Conservation (phyloP, 441 rosid species). For the Geranium incanum region DNA sequence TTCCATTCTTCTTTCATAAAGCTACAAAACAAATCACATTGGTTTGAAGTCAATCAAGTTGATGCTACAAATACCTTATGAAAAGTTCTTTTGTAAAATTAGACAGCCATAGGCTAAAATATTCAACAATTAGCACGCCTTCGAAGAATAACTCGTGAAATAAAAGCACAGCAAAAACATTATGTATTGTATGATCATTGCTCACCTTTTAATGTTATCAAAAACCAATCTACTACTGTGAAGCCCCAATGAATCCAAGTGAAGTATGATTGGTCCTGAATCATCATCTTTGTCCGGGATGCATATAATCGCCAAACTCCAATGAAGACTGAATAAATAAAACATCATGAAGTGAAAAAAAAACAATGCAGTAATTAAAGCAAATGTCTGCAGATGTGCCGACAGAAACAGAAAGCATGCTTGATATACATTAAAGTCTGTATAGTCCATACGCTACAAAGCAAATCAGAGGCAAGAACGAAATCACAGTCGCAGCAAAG, state of each 20-base stretch:
- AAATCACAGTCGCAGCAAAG: neutral
- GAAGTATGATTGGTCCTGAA: slow-evolving; percentile 74
- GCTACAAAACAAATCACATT: slow-evolving; percentile 33
- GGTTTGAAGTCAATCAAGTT: neutral
- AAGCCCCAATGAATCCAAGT: slow-evolving; percentile 79
- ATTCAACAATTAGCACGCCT: neutral
- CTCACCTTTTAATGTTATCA: slow-evolving; percentile 70
- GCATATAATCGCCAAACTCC: slow-evolving; percentile 93
- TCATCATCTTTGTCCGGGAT: slow-evolving; percentile 74
- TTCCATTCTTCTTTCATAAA: slow-evolving; percentile 76
- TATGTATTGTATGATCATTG: slow-evolving; percentile 7
- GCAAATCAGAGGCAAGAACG: neutral
- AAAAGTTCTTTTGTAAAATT: neutral
- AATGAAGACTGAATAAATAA: slow-evolving; percentile 58
- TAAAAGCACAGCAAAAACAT: neutral
- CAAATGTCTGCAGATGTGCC: neutral
- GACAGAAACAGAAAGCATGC: neutral
- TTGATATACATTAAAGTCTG: neutral
- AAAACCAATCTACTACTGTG: slow-evolving; percentile 58
- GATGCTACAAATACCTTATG: neutral
- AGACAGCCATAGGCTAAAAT: neutral
- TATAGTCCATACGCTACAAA: neutral
- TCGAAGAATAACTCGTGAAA: neutral
- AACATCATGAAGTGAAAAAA: slow-evolving; percentile 21
- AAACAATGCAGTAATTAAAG: slow-evolving; percentile 9